These are phyloP conservation scores for Salix koriyanagi DNA, from an alignment of 345 rosid genomes.

Conservation along the genomic window DNA sequence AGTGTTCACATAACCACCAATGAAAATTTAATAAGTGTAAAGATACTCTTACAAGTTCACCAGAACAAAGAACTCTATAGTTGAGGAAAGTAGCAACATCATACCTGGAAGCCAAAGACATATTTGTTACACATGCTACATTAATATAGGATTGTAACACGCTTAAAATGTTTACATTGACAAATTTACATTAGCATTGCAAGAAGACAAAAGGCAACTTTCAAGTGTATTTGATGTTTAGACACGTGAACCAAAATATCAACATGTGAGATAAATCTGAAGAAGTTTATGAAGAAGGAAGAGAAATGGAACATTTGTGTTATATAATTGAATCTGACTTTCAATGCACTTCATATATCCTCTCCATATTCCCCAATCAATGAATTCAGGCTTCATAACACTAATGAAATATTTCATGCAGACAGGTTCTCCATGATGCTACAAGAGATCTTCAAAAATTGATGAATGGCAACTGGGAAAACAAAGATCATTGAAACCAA, in stretches of 20 bases:
- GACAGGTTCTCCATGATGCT: not conserved
- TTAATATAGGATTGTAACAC: not conserved
- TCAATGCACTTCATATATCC: not conserved
- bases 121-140: not conserved
- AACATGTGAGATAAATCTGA: not conserved
- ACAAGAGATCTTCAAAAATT: not conserved
- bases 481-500: not conserved
- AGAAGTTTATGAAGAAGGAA: not conserved
- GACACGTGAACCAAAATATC: not conserved
- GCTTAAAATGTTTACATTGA: not conserved
- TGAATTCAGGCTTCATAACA: not conserved
- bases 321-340: not conserved
- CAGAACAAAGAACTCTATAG: slow-evolving; percentile 51
- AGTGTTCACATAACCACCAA: not conserved
- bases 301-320: not conserved
- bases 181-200: not conserved
- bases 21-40: not conserved
- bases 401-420: not conserved
- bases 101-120: slow-evolving; percentile 50
- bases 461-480: not conserved
- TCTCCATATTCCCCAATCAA: not conserved
- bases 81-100: slow-evolving; percentile 59
- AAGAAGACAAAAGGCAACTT: not conserved
- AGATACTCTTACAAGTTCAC: slow-evolving; percentile 65
- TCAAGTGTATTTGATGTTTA: not conserved